phyloP scores from a whole-genome alignment of 2,329 filamentous ascomycete genomes.

The Stachybotrys elegans region DNA sequence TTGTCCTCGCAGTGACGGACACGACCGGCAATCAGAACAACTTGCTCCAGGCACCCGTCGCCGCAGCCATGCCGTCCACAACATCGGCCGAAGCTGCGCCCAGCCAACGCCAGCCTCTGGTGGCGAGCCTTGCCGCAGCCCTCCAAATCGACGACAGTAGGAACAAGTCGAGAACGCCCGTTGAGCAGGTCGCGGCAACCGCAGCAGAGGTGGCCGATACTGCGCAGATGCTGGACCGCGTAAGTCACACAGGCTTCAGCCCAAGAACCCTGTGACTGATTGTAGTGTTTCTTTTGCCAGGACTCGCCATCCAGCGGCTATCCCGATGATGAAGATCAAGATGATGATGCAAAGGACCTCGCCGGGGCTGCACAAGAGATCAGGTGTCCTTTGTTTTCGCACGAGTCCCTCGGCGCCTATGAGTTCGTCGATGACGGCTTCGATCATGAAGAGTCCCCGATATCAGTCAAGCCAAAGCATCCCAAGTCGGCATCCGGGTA shows the following conservation, averaged over 20 bases:
- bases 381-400: constrained; percentile 41
- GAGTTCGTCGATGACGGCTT: constrained; percentile 26
- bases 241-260: no score
- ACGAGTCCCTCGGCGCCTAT: constrained; percentile 40
- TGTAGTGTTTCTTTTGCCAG: no score
- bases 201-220: constrained; percentile 40
- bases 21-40: constrained; percentile 44
- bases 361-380: constrained; percentile 16
- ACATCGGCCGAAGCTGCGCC: no score
- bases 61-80: no score
- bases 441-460: constrained; percentile 19
- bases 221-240: constrained; percentile 30
- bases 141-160: constrained; percentile 3
- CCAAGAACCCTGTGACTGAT: no score
- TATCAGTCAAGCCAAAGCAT: constrained; percentile 11
- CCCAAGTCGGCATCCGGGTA: constrained; percentile 12
- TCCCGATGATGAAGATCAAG: not conserved
- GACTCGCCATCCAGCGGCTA: no score
- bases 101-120: not conserved
- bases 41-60: constrained; percentile 31
- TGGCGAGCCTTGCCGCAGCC: not conserved
- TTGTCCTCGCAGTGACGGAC: constrained; percentile 28
- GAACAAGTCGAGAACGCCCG: constrained; percentile 29
- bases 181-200: constrained; percentile 34
- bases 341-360: constrained; percentile 9